Conservation (phyloP, 306 rosid species). For the Abrus pulchellus region DNA sequence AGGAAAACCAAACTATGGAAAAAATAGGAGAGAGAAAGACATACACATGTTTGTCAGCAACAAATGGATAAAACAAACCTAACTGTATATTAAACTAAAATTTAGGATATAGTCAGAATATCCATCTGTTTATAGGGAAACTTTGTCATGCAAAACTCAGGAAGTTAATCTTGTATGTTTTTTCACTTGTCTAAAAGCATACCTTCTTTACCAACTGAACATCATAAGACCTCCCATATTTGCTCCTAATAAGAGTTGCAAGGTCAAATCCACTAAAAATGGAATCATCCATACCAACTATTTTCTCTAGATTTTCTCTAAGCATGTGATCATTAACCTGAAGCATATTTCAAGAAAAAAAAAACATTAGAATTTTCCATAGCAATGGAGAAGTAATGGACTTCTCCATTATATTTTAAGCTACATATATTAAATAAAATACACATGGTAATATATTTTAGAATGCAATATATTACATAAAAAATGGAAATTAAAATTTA, state of each 20-base stretch:
- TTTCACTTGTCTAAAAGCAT: background rate
- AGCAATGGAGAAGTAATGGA: too few relatives aligned
- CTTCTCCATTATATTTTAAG: background rate
- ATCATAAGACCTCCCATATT: conserved; percentile 81
- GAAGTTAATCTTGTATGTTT: background rate
- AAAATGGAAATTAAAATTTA: too few relatives aligned
- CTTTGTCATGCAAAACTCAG: background rate
- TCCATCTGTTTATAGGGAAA: background rate
- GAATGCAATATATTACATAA: background rate
- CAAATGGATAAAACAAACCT: background rate
- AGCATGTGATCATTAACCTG: conserved; percentile 60
- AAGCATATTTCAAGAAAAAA: background rate
- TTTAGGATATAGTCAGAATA: too few relatives aligned
- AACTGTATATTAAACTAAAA: too few relatives aligned
- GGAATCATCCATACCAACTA: conserved; percentile 73
- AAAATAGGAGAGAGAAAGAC: too few relatives aligned
- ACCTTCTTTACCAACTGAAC: conserved; percentile 82
- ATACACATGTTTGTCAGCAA: background rate
- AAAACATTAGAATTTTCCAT: too few relatives aligned
- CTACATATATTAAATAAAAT: too few relatives aligned
- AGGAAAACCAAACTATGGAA: background rate
- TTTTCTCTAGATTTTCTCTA: conserved; percentile 67
- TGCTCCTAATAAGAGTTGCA: conserved; percentile 77
- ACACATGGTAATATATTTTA: background rate
- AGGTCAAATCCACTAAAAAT: conserved; percentile 71